Evolutionary conservation across 192 early-diverging fungal species (phyloP).

Genomic region (Podochytrium sp.): DNA sequence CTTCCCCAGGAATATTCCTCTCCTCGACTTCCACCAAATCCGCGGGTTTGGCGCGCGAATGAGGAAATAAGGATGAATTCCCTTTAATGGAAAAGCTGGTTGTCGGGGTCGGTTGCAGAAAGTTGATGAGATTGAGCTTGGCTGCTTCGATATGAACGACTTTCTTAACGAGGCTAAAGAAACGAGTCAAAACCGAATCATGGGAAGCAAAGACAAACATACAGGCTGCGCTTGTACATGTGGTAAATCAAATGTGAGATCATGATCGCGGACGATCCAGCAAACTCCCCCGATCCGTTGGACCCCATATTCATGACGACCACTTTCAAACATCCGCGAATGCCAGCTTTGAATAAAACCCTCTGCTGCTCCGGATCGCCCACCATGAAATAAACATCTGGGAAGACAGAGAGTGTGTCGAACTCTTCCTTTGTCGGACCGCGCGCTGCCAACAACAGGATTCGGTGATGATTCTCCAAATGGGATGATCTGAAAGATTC

Average conservation of each 20-base stretch:
- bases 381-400: slow-evolving; percentile 40
- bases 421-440: slow-evolving; percentile 41
- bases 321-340: slow-evolving; percentile 4
- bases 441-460: slow-evolving; percentile 39
- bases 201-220: too few relatives aligned
- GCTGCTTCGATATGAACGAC: slow-evolving; percentile 34
- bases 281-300: slow-evolving; percentile 10
- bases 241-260: slow-evolving; percentile 64
- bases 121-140: slow-evolving; percentile 63
- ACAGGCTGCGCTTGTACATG: slow-evolving; percentile 40
- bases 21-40: slow-evolving; percentile 18
- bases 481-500: slow-evolving; percentile 14
- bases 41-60: not conserved
- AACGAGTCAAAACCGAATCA: too few relatives aligned
- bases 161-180: too few relatives aligned
- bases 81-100: not conserved
- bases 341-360: slow-evolving; percentile 36
- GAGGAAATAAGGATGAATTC: not conserved
- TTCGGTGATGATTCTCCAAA: slow-evolving; percentile 34
- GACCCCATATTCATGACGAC: slow-evolving; percentile 24
- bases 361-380: slow-evolving; percentile 42
- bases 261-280: slow-evolving; percentile 46
- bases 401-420: slow-evolving; percentile 37
- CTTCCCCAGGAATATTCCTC: not conserved
- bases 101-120: slow-evolving; percentile 48